phyloP scores from a whole-genome alignment of 306 rosid species.

The Quillaja saponaria region DNA sequence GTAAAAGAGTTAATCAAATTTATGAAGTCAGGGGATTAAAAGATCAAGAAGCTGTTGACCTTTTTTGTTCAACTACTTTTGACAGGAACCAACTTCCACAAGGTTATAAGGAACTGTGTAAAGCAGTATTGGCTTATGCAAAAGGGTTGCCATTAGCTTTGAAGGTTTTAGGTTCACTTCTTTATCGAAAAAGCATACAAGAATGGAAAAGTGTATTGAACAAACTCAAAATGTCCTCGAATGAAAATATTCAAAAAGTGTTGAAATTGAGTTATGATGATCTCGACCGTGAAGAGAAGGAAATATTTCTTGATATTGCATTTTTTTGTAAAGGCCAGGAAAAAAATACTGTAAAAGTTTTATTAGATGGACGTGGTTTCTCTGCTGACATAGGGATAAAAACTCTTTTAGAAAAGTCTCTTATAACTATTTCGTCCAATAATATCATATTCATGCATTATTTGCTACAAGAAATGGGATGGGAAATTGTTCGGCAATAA shows the following conservation, averaged over 20 bases:
- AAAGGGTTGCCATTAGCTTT: conserved; percentile 36
- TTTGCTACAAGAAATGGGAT: conserved; percentile 8
- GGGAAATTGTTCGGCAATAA: not conserved
- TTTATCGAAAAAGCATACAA: not conserved
- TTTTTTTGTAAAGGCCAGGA: not conserved
- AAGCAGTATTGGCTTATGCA: conserved; percentile 25
- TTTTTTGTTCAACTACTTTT: conserved; percentile 33
- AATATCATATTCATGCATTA: conserved; percentile 18
- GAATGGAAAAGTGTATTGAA: conserved; percentile 8
- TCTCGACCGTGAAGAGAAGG: not conserved
- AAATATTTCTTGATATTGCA: not conserved
- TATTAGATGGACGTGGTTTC: not conserved
- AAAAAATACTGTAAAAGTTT: not conserved
- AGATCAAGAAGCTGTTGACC: conserved; percentile 4
- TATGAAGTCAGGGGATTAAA: conserved; percentile 27
- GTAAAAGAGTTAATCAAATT: conserved; percentile 2
- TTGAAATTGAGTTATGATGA: conserved; percentile 12
- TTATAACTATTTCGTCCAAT: not conserved
- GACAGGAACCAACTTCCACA: not conserved
- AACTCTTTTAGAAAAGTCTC: not conserved
- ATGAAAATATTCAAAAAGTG: not conserved
- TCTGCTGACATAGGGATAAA: not conserved
- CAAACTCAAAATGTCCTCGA: not conserved
- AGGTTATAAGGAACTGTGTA: conserved; percentile 29
- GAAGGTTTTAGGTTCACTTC: conserved; percentile 16